Conservation (phyloP, 140 eudicot genomes). For the Bidens hawaiensis region DNA sequence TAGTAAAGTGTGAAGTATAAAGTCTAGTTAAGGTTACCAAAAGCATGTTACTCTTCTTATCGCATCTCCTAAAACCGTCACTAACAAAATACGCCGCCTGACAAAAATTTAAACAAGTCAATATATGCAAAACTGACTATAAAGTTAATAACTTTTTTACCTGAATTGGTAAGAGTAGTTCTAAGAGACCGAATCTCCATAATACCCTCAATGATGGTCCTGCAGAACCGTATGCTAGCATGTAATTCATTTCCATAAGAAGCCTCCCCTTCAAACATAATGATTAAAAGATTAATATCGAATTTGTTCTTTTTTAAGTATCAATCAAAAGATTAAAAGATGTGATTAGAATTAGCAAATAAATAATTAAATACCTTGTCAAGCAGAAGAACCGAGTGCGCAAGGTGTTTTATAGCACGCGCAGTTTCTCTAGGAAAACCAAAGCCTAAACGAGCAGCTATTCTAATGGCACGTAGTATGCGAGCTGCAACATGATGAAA, state of each 20-base stretch:
- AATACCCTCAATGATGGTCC: conserved; percentile 77
- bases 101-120: conserved; percentile 18
- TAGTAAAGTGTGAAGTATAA: background rate
- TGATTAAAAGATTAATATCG: background rate
- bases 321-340: background rate
- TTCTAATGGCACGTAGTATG: conserved; percentile 75
- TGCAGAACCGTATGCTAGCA: conserved; percentile 95
- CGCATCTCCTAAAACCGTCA: conserved; percentile 64
- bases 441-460: conserved; percentile 83
- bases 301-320: background rate
- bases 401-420: conserved; percentile 46
- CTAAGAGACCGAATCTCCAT: conserved; percentile 84
- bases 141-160: conserved; percentile 21
- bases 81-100: conserved; percentile 88
- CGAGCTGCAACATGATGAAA: conserved; percentile 55
- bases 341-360: background rate
- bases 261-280: conserved; percentile 64
- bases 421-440: conserved; percentile 60
- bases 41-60: conserved; percentile 84
- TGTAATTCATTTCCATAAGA: conserved; percentile 86
- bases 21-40: conserved; percentile 54
- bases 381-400: conserved; percentile 55
- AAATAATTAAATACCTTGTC: conserved; percentile 50
- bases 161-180: conserved; percentile 84
- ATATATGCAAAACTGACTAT: background rate